Conservation (phyloP, 2,329 filamentous ascomycete species). For the Colletotrichum camelliae region DNA sequence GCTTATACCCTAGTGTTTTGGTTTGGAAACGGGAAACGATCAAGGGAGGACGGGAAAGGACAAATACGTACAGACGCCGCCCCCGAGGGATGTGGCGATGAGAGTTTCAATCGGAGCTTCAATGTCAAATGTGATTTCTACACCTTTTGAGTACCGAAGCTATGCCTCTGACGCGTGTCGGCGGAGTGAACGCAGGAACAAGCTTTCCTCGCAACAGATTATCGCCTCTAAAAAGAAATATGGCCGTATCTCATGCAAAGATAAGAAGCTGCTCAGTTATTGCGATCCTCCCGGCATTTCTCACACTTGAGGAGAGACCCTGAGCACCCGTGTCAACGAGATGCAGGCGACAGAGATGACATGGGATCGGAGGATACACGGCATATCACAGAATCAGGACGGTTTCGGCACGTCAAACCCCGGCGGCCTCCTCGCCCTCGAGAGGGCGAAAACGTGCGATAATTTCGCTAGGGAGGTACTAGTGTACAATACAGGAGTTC, state of each 20-base stretch:
- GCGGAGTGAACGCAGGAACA: not conserved
- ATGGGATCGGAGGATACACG: not conserved
- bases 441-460: not conserved
- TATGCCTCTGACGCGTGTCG: not conserved
- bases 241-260: not conserved
- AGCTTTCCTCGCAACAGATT: not conserved
- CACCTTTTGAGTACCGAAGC: not conserved
- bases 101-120: not conserved
- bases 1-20: conserved; percentile 21
- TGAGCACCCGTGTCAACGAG: not conserved
- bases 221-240: not conserved
- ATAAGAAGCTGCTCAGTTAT: not conserved
- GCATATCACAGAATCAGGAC: not conserved
- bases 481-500: conserved; percentile 3
- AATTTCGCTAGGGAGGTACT: not conserved
- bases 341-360: not conserved
- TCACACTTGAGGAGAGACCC: not conserved
- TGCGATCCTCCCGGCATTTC: not conserved
- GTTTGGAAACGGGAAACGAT: not conserved
- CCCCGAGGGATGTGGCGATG: not conserved
- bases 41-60: not conserved
- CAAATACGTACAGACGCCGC: not conserved
- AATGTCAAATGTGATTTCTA: not conserved
- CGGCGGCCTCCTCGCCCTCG: conserved; percentile 14
- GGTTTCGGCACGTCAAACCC: not conserved